Evolutionary conservation across 2,329 filamentous ascomycete species (phyloP), one percentile per base, ranked within the genome.

Genomic region (Pezicula rhizophila): DNA sequence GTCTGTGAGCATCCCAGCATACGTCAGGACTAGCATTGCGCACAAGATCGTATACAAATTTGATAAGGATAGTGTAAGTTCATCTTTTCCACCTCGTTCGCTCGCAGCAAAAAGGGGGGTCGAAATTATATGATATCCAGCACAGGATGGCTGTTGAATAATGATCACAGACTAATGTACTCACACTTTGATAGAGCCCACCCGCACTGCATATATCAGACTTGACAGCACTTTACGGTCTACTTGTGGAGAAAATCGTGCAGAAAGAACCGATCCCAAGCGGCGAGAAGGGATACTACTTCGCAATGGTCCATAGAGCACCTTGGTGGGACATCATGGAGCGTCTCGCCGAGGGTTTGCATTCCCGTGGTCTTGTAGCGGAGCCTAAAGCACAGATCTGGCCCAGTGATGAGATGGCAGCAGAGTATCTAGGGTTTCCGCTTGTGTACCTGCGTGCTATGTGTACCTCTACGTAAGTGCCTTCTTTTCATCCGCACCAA

Each of bases 141-240:
- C 18, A 3, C 18, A 2, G 18, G 18, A 3, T 18, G 18, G 3
- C 18, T 18, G 18, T 18, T 18, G 18, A 18, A 18, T 18, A 18
- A 18, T 18, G 18, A 18, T 25, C 46, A 17, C 41, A 47, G 45
- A 45, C 43, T 39, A 46, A 28, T 28, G 17, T 18, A 45, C 50
- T 52, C 46, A 54, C 34, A 26, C 26, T 50, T 52, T 50, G 15
- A 31, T 37, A 60, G 56, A 57, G 50, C 18, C 39, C 48, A 28
- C 39, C 48, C 44, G 56, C 45, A 15, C 52, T 57, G 44, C 55
- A 59, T 47, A 58, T 60, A 15, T 54, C 57, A n/a, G 57, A 60
- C 38, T 47, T 60, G 52, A 55, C 53, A 28, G 47, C 45, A 20
- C 57, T 59, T 10, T 60, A 58, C 48, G 48, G 38, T 34, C 47